These are phyloP conservation scores for Penicillium sp. DNA, from an alignment of 2,329 filamentous ascomycete genomes.

Conservation along the genomic window DNA sequence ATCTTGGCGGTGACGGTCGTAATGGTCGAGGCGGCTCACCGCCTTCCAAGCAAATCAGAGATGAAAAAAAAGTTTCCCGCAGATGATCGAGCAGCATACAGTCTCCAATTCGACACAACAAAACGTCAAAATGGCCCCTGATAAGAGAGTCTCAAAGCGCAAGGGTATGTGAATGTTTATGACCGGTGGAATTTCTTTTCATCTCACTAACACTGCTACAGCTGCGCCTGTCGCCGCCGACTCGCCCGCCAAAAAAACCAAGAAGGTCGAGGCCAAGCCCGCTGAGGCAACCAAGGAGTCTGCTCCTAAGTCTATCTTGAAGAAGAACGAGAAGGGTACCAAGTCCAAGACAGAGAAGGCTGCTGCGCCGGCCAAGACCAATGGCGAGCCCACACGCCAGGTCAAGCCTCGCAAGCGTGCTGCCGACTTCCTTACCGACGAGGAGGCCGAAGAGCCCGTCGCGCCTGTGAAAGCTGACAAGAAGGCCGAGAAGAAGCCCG, in stretches of 20 bases:
- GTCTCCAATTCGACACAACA: slow-evolving; percentile 29
- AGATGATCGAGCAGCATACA: slow-evolving; percentile 17
- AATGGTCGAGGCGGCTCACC: slow-evolving; percentile 25
- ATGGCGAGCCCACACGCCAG: slow-evolving; percentile 36
- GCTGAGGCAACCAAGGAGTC: slow-evolving; percentile 27
- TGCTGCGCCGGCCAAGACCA: slow-evolving; percentile 30
- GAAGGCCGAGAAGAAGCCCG: slow-evolving; percentile 41
- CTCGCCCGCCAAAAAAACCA: slow-evolving; percentile 60
- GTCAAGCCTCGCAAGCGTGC: slow-evolving; percentile 48
- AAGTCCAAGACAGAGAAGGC: slow-evolving; percentile 26
- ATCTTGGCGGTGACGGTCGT: slow-evolving; percentile 2
- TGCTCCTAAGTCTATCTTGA: slow-evolving; percentile 33
- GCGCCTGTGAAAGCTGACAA: slow-evolving; percentile 43
- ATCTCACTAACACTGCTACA: slow-evolving; percentile 16
- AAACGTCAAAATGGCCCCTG: slow-evolving; percentile 50
- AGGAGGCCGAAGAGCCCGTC: slow-evolving; percentile 33
- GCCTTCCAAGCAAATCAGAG: slow-evolving; percentile 27
- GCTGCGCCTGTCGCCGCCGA: slow-evolving; percentile 44
- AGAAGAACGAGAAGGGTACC: slow-evolving; percentile 30
- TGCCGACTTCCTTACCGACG: slow-evolving; percentile 48
- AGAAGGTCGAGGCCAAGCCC: slow-evolving; percentile 45
- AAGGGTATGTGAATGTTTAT: slow-evolving; percentile 31
- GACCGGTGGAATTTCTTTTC: slow-evolving; percentile 5
- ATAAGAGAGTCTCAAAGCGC: slow-evolving; percentile 54
- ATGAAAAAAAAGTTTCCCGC: slow-evolving; percentile 36